Evolutionary conservation across 345 rosid genomes (phyloP).

Genomic region (Nasturtium officinale): DNA sequence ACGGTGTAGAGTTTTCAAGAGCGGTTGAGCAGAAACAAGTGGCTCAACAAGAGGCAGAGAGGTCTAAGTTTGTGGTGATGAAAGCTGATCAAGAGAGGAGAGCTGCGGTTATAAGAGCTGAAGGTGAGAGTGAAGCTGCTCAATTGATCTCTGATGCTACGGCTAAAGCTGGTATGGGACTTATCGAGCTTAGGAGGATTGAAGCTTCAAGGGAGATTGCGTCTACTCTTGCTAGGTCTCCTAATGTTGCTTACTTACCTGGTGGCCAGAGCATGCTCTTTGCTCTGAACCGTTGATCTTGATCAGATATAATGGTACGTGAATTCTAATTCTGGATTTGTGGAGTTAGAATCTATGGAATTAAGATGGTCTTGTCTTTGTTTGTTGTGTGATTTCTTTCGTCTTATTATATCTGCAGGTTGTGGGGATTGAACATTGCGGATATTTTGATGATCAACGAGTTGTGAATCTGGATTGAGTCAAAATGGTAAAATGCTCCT

Average conservation of each 20-base stretch:
- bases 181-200: constrained; percentile 96
- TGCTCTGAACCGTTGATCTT: constrained; percentile 61
- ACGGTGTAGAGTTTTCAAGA: constrained; percentile 88
- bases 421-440: neutral
- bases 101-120: constrained; percentile 92
- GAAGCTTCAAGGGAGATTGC: constrained; percentile 99
- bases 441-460: constrained; percentile 6
- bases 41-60: constrained; percentile 98
- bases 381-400: neutral
- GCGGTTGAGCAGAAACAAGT: constrained; percentile 99
- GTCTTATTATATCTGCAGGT: constrained; percentile 29
- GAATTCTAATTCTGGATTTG: neutral
- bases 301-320: constrained; percentile 27
- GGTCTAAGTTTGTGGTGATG: constrained; percentile 91
- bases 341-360: neutral
- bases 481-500: constrained; percentile 21
- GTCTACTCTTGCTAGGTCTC: constrained; percentile 78
- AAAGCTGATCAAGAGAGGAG: constrained; percentile 99
- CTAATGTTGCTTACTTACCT: constrained; percentile 88
- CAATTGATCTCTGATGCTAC: constrained; percentile 91
- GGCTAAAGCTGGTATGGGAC: constrained; percentile 74
- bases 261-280: constrained; percentile 85
- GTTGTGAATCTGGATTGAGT: constrained; percentile 35
- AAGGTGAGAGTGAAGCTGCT: constrained; percentile 99
- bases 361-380: neutral